Evolutionary conservation across 73 alveolate genomes (phyloP).

Genomic region (Symbiodinium natans): DNA sequence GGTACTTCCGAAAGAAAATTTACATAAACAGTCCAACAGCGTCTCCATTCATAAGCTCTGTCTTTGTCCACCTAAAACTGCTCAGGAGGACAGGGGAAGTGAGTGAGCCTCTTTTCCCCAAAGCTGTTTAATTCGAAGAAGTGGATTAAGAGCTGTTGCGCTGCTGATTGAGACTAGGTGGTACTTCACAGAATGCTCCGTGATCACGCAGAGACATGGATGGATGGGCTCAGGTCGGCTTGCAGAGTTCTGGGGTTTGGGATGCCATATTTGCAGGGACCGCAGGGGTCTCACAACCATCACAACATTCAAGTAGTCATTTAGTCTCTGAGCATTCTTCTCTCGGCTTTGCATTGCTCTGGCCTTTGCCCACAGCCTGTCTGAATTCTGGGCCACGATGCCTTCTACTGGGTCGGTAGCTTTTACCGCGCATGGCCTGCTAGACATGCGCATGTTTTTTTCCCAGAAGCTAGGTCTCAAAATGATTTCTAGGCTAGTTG

Average conservation of each 20-base stretch:
- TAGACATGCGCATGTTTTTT: neutral
- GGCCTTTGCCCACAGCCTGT: neutral
- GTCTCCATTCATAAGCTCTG: no score
- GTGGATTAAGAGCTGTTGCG: no score
- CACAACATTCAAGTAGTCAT: neutral
- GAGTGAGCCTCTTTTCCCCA: no score
- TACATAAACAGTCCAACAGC: no score
- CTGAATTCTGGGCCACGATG: neutral
- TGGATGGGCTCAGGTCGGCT: neutral
- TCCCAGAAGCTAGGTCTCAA: neutral
- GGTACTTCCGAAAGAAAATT: no score
- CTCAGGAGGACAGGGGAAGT: no score
- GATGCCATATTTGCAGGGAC: neutral
- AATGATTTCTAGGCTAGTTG: neutral
- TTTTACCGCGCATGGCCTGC: neutral
- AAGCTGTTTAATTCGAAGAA: no score
- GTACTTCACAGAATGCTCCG: constrained; percentile 50
- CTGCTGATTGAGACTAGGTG: neutral
- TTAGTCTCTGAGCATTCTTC: neutral
- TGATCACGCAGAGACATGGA: constrained; percentile 33
- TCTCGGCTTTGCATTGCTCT: neutral
- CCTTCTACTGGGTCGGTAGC: neutral
- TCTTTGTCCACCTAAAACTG: no score
- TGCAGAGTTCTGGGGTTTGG: neutral
- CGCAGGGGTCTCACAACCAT: neutral